Conservation (phyloP, 306 rosid genomes). For the Notholithocarpus densiflorus region DNA sequence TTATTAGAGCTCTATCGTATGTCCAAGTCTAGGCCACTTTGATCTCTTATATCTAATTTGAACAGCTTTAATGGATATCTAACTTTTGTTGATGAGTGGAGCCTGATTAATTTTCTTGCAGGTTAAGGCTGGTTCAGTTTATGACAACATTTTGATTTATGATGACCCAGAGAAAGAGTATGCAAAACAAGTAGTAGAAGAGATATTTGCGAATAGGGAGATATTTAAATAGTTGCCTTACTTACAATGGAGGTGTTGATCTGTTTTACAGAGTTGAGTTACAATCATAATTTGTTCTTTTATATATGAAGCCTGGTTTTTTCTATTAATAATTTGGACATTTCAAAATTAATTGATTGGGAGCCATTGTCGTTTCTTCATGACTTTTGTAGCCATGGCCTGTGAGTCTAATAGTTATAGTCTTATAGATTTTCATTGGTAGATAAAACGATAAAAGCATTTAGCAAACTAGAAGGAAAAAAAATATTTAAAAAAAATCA, state of each 20-base stretch:
- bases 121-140: conserved; percentile 97
- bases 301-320: not conserved
- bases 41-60: not conserved
- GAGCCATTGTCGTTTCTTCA: no score
- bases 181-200: conserved; percentile 80
- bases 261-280: not conserved
- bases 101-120: conserved; percentile 22
- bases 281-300: not conserved
- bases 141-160: conserved; percentile 82
- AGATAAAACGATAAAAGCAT: no score
- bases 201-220: conserved; percentile 59
- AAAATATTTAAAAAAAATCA: no score
- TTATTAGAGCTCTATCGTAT: not conserved
- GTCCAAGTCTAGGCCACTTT: not conserved
- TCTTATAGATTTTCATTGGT: no score
- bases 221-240: not conserved
- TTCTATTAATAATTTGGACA: not conserved
- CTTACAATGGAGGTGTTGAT: not conserved
- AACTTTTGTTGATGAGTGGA: conserved; percentile 21
- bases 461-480: no score
- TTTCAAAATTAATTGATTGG: no score
- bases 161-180: conserved; percentile 66
- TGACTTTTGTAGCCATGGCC: no score
- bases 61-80: not conserved
- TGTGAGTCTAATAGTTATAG: no score